Conservation (phyloP, 2,329 filamentous ascomycete genomes). For the Ophiobolus disseminans region DNA sequence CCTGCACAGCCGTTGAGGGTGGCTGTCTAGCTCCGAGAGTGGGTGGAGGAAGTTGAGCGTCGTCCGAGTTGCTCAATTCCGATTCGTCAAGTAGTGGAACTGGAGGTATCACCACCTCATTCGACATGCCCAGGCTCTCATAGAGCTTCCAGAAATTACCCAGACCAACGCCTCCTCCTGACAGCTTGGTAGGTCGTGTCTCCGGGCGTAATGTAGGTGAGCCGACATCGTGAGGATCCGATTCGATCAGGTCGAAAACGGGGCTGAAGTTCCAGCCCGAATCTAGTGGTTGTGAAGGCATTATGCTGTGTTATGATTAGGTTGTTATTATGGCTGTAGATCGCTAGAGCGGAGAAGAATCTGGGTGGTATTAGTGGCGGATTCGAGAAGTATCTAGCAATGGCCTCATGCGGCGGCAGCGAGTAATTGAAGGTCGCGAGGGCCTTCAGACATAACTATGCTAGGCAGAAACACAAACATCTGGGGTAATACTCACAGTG, state of each 20-base stretch:
- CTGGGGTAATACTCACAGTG: conserved; percentile 29
- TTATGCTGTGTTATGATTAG: conserved; percentile 19
- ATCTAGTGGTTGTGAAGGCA: conserved; percentile 45
- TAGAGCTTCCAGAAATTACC: conserved; percentile 59
- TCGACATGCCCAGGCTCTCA: conserved; percentile 50
- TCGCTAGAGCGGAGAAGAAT: conserved; percentile 23
- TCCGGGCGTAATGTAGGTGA: conserved; percentile 26
- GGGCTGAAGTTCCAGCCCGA: conserved; percentile 57
- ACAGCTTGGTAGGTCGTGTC: conserved; percentile 6
- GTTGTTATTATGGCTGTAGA: not conserved
- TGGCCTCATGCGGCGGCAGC: no score
- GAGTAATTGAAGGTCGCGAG: conserved; percentile 4
- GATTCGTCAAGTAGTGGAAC: conserved; percentile 33
- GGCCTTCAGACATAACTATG: not conserved
- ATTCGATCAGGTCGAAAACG: conserved; percentile 52
- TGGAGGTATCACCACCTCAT: conserved; percentile 21
- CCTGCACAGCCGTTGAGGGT: not conserved
- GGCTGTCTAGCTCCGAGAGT: conserved; percentile 5
- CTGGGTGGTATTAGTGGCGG: conserved; percentile 27
- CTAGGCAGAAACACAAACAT: not conserved
- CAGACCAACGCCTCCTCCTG: conserved; percentile 36
- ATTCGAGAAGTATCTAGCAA: no score
- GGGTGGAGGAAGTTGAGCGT: conserved; percentile 41
- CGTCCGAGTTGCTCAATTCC: conserved; percentile 53
- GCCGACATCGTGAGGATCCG: conserved; percentile 27